Percentiles rank a stretch among this genome's conserved stretches.
These are phyloP conservation scores for Aegilops speltoides DNA, from an alignment of 176 grass and related monocot species.

Conservation along the genomic window DNA sequence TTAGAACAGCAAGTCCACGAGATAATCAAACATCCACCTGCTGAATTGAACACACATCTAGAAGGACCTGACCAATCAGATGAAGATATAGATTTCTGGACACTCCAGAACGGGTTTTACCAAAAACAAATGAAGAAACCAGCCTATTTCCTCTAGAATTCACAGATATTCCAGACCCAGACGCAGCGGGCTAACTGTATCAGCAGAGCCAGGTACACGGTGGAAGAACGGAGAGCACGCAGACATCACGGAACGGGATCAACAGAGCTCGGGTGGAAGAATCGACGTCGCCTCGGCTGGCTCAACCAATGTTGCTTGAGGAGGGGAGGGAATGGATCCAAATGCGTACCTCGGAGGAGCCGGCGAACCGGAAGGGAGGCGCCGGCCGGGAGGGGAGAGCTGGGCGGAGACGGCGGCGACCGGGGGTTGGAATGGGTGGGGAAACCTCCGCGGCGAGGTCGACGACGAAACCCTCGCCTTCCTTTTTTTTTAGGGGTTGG, in stretches of 20 bases:
- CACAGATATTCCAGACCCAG: no score
- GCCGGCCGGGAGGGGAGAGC: not conserved
- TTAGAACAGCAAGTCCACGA: not conserved
- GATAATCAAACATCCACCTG: not conserved
- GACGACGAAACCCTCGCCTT: no score
- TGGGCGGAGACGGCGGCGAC: no score
- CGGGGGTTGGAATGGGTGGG: no score
- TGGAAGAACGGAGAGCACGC: no score
- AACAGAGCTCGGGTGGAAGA: not conserved
- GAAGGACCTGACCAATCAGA: not conserved
- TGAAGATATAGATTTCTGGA: not conserved
- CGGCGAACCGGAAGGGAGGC: not conserved
- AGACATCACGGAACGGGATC: no score
- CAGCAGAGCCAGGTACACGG: no score
- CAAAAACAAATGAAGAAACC: no score
- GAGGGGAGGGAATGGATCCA: not conserved
- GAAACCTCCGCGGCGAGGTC: no score
- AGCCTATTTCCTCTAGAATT: no score
- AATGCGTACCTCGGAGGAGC: not conserved
- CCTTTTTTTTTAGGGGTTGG: no score
- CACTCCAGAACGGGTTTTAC: not conserved
- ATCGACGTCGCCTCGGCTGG: not conserved
- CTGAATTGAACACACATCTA: not conserved
- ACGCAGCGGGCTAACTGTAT: no score
- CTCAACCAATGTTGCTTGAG: not conserved